Evolutionary conservation across 1,284 basidiomycete genomes (phyloP), one percentile per base, ranked within the genome.

Genomic region (Cryptococcus floricola): DNA sequence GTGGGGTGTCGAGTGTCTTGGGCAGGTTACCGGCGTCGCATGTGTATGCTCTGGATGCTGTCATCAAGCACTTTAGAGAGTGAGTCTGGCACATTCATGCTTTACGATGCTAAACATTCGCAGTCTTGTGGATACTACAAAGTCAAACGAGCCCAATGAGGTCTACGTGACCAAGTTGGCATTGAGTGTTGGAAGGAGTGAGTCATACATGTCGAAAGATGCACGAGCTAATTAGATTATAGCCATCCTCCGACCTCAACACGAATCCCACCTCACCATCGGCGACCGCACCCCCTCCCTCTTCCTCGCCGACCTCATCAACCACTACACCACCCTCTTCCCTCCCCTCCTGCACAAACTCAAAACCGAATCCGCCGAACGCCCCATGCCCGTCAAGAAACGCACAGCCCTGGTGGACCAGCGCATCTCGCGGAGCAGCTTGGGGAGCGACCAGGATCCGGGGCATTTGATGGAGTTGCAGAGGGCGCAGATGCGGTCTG

Each of bases 391-490:
- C 5, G 72, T 85, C 23, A 83, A 92, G 45, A 95, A 94, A 71
- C 87, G 90, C 51, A 95, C 93, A 1, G 87, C 87, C 0, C 87
- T 88, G 0, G 80, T 96, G 45, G 94, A 97, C 76, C 87, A 93
- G 84, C 85, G 91, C 48, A 81, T 90, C 25, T 75, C 72, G 5
- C 81, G 90, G 37, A 78, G 77, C 47, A 77, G 78, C 47, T 70
- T 83, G 53, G 78, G 78, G 18, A 77, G 75, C 13, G 77, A 71
- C 10, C 48, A 62, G 16, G 80, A 82, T 53, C 70, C 75, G 5
- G 74, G 79, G 31, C 79, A 80, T 53, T 55, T 78, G 5, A 66
- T 79, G 10, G 73, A 74, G 37, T 67, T 69, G 39, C 81, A 81
- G 56, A 54, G 61, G 37, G 56, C 60, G 5, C 39, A 61, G 37